A percentile compares a stretch with the other conserved stretches of the same genome.
phyloP scores from a whole-genome alignment of 306 rosid species.

The Pyrus bretschneideri region DNA sequence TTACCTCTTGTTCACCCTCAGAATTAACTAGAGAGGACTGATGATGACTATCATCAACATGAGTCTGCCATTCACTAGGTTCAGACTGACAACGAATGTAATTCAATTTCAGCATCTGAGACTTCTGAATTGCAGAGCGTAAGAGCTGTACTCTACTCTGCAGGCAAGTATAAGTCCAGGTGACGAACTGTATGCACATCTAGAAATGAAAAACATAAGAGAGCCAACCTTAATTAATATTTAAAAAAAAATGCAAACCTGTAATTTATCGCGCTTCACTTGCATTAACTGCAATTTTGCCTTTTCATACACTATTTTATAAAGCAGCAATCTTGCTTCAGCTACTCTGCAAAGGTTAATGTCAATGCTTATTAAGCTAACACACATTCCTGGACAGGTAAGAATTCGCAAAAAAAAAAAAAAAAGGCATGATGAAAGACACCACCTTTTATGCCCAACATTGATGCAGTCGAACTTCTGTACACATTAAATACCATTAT shows the following conservation, averaged over 20 bases:
- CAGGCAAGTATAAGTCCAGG: slow-evolving; percentile 18
- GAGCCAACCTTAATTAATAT: neutral
- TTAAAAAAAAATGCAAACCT: slow-evolving; percentile 24
- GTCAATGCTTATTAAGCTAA: slow-evolving; percentile 13
- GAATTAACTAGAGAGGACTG: slow-evolving; percentile 24
- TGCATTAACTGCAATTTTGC: slow-evolving; percentile 61
- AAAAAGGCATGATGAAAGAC: slow-evolving; percentile 8
- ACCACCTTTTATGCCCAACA: slow-evolving; percentile 57
- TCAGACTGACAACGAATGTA: slow-evolving; percentile 21
- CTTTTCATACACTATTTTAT: slow-evolving; percentile 49
- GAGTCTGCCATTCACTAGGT: slow-evolving; percentile 26
- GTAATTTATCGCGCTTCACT: slow-evolving; percentile 49
- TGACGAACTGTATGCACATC: slow-evolving; percentile 19
- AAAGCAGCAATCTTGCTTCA: slow-evolving; percentile 50
- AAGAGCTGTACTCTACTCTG: slow-evolving; percentile 54
- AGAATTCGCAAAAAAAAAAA: slow-evolving; percentile 3
- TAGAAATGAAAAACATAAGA: slow-evolving; percentile 14
- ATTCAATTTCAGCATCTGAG: slow-evolving; percentile 46
- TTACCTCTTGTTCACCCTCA: slow-evolving; percentile 53
- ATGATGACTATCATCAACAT: slow-evolving; percentile 23
- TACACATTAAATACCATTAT: slow-evolving; percentile 26
- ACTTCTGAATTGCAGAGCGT: slow-evolving; percentile 58
- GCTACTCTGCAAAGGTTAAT: slow-evolving; percentile 44
- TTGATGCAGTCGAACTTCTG: slow-evolving; percentile 34
- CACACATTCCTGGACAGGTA: slow-evolving; percentile 15